Conservation (phyloP, 2,329 filamentous ascomycete genomes). For the Botrytis deweyae region DNA sequence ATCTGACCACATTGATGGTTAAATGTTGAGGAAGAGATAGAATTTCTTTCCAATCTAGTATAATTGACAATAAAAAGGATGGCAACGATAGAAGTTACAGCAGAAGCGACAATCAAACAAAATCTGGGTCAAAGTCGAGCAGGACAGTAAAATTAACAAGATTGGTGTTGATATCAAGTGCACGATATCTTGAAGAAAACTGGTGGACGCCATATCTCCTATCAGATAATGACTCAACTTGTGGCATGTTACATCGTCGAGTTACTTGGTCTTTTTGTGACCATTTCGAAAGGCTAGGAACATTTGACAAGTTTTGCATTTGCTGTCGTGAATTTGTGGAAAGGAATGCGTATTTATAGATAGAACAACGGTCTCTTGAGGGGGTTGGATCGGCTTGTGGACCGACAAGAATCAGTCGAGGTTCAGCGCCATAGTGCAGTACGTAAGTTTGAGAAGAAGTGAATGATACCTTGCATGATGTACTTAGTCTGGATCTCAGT, state of each 20-base stretch:
- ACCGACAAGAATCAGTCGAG: background rate
- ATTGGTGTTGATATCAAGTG: background rate
- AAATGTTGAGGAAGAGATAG: background rate
- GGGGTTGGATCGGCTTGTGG: no score
- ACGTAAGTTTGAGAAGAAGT: background rate
- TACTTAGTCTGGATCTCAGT: background rate
- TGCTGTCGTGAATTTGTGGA: background rate
- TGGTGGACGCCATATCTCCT: background rate
- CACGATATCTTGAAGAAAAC: background rate
- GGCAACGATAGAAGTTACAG: background rate
- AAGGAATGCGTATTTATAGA: background rate
- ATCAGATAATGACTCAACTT: background rate
- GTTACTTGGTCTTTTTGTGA: background rate
- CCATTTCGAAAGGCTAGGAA: background rate
- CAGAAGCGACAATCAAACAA: background rate
- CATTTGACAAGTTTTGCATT: accelerated
- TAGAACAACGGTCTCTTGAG: background rate
- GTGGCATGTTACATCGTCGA: background rate
- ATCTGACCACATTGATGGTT: background rate
- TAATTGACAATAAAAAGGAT: background rate
- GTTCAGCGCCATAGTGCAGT: background rate
- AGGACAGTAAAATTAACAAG: background rate
- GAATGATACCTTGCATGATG: no score
- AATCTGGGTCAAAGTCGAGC: background rate
- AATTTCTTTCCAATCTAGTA: background rate